Evolutionary conservation across 139 green algal species (phyloP).

Genomic region (Edaphochlamys debaryana): DNA sequence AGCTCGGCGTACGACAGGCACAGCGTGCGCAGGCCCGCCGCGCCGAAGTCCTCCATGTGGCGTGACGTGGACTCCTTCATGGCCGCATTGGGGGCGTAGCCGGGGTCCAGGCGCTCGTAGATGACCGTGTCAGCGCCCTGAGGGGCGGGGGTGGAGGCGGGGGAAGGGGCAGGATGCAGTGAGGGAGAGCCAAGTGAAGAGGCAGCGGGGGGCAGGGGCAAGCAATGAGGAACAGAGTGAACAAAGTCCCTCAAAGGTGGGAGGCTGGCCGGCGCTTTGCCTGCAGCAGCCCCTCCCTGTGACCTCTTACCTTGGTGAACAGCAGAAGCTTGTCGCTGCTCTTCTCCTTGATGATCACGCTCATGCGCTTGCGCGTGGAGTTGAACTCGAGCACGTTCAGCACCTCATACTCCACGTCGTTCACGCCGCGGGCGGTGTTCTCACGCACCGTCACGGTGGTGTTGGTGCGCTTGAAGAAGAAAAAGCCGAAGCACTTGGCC

Average conservation of each 20-base stretch:
- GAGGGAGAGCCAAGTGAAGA: too few species aligned
- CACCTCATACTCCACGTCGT: conserved; percentile 75
- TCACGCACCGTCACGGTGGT: conserved; percentile 56
- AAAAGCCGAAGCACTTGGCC: conserved; percentile 81
- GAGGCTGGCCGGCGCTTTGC: too few species aligned
- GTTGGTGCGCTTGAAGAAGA: conserved; percentile 70
- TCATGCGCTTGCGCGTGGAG: conserved; percentile 85
- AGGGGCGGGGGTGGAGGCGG: not conserved
- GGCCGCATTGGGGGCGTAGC: conserved; percentile 54
- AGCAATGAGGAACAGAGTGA: too few species aligned
- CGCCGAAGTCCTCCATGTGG: conserved; percentile 86
- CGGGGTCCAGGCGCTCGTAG: conserved; percentile 72
- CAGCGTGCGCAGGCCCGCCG: conserved; percentile 87
- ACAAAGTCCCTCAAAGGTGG: too few species aligned
- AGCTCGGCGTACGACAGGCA: conserved; percentile 75
- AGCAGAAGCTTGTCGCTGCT: conserved; percentile 61
- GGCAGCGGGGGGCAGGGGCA: too few species aligned
- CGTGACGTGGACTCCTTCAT: conserved; percentile 55
- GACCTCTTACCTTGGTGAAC: conserved; percentile 72
- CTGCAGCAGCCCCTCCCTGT: too few species aligned
- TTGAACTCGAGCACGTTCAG: conserved; percentile 98
- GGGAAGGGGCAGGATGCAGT: not conserved
- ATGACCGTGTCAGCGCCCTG: conserved; percentile 88
- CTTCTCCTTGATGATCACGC: conserved; percentile 78
- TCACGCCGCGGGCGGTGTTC: conserved; percentile 40